Base-by-base conservation (phyloP, 805 yeast genomes). In the Clavispora fructus region DNA sequence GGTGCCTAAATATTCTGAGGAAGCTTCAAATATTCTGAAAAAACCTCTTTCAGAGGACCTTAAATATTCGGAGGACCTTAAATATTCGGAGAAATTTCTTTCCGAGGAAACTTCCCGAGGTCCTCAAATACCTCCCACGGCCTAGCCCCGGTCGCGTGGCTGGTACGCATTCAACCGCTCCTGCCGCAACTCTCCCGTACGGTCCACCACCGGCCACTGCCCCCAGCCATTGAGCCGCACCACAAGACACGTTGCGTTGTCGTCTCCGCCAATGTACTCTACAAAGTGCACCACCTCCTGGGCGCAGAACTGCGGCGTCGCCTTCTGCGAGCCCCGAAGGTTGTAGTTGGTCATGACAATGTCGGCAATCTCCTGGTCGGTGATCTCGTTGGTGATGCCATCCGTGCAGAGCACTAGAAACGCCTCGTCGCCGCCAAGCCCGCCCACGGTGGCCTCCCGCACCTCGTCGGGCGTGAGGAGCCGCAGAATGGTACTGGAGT, bases 321-420 rank as follows among this genome's bases (percentile, higher is more conserved):
- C 96, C 28, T 70, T 64, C 27, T 75, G 71, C 23, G 79, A 74
- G n/a, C 95, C 95, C 42, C 75, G 70, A 53, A 78, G 77, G 53
- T 78, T 78, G 51, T 72, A 69, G 25, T 87, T 80, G n/a, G 82
- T 71, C 69, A 84, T 88, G 11, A 90, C 79, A 19, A 94, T 69
- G 64, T 94, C 99, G 6, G 86, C 88, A 26, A 92, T 74, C 65
- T 94, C 99, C 67, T 94, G 98, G 66, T 92, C 97, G 6, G 87
- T 75, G 44, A 89, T 73, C 53, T 77, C 73, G 54, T 85, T 85
- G 1, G 96, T 81, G 8, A 94, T 85, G 6, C 99, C 99, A 67
- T 94, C 99, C 19, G 88, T 79, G 19, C 88, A 78, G 32, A 94
- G 66, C 2, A 87, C 82, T n/a, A 94, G 55, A 58, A 92, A 94